Evolutionary conservation across 139 green algal species (phyloP), one percentile per base, ranked within the genome.

Genomic region (Asterochloris sp.): DNA sequence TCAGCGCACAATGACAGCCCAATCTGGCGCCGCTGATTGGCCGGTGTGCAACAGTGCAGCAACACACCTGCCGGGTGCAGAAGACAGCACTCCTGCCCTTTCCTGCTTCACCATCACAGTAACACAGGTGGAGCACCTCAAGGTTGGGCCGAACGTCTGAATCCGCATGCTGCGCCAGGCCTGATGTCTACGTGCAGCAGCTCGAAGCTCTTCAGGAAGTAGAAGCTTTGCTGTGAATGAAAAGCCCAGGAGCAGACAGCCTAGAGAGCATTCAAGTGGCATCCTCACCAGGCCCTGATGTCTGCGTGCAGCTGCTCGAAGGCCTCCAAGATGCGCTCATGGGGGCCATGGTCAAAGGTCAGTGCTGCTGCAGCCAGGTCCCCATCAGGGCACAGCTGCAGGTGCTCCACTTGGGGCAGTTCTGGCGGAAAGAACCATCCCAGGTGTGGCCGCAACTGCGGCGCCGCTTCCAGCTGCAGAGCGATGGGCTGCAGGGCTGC

Each of bases 261-360:
- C 38, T 6, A 54, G 38, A 54, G 38, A 54, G 38, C 38, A 54
- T 54, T 6, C 6, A 6, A 54, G 4, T 54, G 38, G 38, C 38
- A 10, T 54, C 19, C 26, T 13, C 76, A 69, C 76, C 76, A 80
- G 60, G 24, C 60, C 76, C 68, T 26, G 60, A 80, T 80, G 23
- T 80, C 76, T 60, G 67, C 76, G 47, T 80, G 76, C 76, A 80
- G 60, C 24, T 29, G 67, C 24, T 69, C 60, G 47, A 80, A 80
- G 60, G 76, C 76, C 61, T 80, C 76, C 13, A 62, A 61, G 47
- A 80, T 80, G 23, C 60, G 54, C 24, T 69, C 60, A 24, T 80
- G 76, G 54, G 76, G 68, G 76, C 67, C 38, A 6, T 54, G 68
- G 9, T 80, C 76, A 69, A 80, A 80, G 9, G 60, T 62, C 21